Evolutionary conservation across 306 rosid genomes (phyloP), one percentile per base, ranked within the genome.

Genomic region (Dicorynia guianensis): DNA sequence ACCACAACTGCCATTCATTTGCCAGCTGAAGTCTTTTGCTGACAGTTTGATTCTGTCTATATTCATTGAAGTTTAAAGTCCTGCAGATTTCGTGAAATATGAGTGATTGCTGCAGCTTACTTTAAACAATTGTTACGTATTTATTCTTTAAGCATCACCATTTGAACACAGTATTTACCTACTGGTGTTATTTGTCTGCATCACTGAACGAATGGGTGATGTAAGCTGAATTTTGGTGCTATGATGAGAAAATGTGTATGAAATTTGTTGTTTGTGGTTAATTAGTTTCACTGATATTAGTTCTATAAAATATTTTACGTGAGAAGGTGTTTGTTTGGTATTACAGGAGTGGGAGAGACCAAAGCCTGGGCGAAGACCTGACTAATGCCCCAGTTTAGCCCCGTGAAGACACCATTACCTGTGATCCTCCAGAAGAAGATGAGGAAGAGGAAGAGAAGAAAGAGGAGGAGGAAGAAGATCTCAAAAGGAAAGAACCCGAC

Each of bases 311-410:
- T 46, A 10, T 11, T 8, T 46, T 46, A n/a, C 2, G 4, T 46
- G 52, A 46, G n/a, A n/a, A n/a, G 3, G 35, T 65, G 14, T n/a
- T 72, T 50, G 17, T 35, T 40, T 47, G 49, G 67, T 13, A 36
- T 67, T 67, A 56, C 80, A 83, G 90, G 90, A 86, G 66, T 83
- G 90, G 84, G 86, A 86, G 56, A 76, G 82, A 60, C 87, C 90
- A 3, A 83, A 80, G 54, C 87, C 90, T 4, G 84, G 84, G 30
- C 75, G 87, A 60, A 83, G 90, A 75, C 85, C 86, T 3, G 86
- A 86, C 55, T 86, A 44, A 83, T 86, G 44, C 90, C 90, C 35
- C 85, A 83, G 33, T 86, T 86, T 70, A 76, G 87, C 54, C 90
- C 87, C 15, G 63, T 83, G 83, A 86, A 86, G 17, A 72, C 86